Evolutionary conservation across 1,284 basidiomycete species (phyloP), one percentile per base, ranked within the genome.

Genomic region (Tausonia pullulans): DNA sequence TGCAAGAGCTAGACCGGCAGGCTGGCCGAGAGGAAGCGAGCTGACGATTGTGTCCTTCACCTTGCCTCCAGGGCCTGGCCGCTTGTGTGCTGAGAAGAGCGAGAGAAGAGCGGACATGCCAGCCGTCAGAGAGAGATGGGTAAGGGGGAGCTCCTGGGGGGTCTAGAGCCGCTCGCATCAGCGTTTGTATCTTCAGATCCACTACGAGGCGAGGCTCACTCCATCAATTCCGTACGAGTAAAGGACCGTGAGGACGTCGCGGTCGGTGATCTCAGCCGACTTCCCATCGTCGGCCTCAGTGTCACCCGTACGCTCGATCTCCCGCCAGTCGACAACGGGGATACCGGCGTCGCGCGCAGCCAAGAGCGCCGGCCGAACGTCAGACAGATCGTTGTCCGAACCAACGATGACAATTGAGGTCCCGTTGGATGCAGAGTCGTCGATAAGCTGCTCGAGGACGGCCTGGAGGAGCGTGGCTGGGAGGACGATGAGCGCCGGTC

Each of bases 1-100:
- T 11, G 74, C 74, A 5, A 77, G 66, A 1, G 72, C 70, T 70
- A 77, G 72, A 0, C 76, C 76, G 43, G 77, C 69, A 0, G 76
- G 75, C 27, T 73, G 71, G 58, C 71, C 69, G 7, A 77, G 66
- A n/a, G 69, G 67, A 9, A 75, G 62, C 14, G 69, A 68, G 48
- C 69, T 72, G 3, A 70, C 74, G 3, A 77, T 70, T 9, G 71
- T 68, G 67, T 77, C 76, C 27, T 68, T 66, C 66, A 77, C 76
- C 27, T 68, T 66, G n/a, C 68, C 54, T 14, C 60, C 63, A 0
- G 69, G 60, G 0, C 72, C 70, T 0, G 75, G 76, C 14, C 76
- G 71, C 65, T 77, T 77, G 69, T 76, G 73, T 0, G 75, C 74
- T 14, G 76, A 75, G 71, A 76, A 77, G 39, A 73, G 55, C 7